Percentiles rank a stretch among this genome's conserved stretches.
phyloP scores from a whole-genome alignment of 1,139 yeast species.

The Yamadazyma oceani region DNA sequence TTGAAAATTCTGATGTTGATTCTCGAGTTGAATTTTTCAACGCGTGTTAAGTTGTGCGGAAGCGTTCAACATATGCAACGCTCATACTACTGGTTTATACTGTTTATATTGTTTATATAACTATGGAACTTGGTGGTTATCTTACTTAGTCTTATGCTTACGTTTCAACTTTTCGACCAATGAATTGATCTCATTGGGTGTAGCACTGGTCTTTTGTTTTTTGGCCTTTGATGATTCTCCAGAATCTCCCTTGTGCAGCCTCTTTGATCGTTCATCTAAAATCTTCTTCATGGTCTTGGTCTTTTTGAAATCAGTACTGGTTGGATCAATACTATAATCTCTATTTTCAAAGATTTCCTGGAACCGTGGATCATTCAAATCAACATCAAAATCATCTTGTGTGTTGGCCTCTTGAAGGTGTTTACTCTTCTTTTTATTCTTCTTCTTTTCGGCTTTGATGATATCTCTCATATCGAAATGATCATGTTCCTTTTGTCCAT shows the following conservation, averaged over 20 bases:
- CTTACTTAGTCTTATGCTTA: conserved; percentile 21
- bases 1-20: background rate
- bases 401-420: conserved; percentile 41
- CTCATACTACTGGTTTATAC: background rate
- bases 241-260: conserved; percentile 25
- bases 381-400: conserved; percentile 69
- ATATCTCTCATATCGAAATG: conserved; percentile 85
- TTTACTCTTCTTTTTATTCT: conserved; percentile 37
- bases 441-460: conserved; percentile 67
- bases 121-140: no score
- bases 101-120: no score
- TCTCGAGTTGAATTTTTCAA: background rate
- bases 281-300: conserved; percentile 85
- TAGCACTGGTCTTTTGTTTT: conserved; percentile 10
- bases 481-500: conserved; percentile 39
- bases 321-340: conserved; percentile 90
- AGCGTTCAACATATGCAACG: no score
- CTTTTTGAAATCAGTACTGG: conserved; percentile 82
- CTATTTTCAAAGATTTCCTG: conserved; percentile 83
- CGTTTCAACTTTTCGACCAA: conserved; percentile 42
- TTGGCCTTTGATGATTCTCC: conserved; percentile 4
- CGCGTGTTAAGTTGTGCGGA: conserved; percentile 5
- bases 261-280: conserved; percentile 68
- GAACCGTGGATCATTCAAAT: conserved; percentile 82
- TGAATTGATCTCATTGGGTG: conserved; percentile 17